phyloP scores from a whole-genome alignment of 148 eudicot genomes.

The Chenopodium quinoa region DNA sequence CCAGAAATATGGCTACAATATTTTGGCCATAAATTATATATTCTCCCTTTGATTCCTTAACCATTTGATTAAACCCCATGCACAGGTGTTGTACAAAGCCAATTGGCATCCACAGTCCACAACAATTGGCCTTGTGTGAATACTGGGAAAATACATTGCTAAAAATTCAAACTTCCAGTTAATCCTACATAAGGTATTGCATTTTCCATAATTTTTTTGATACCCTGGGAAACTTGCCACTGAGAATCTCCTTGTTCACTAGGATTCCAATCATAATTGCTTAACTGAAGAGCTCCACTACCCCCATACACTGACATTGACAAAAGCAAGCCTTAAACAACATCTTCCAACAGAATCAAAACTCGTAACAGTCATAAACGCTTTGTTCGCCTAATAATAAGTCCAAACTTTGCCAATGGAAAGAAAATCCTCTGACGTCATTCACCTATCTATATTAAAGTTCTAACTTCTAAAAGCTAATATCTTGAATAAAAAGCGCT shows the following conservation, averaged over 20 bases:
- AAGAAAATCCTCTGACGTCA: neutral
- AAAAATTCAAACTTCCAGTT: neutral
- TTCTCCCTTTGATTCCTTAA: neutral
- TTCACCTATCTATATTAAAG: neutral
- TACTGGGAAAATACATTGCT: neutral
- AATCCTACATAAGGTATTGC: neutral
- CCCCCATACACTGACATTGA: neutral
- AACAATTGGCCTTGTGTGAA: neutral
- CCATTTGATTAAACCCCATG: neutral
- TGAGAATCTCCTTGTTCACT: neutral
- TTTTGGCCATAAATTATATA: neutral
- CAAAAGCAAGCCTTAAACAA: neutral
- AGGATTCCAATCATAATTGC: neutral
- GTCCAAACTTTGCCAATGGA: neutral
- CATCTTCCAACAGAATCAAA: neutral
- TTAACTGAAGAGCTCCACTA: neutral
- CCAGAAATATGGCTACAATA: neutral
- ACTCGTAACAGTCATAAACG: neutral
- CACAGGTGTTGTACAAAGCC: neutral
- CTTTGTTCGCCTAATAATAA: neutral
- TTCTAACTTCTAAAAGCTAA: neutral
- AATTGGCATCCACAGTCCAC: neutral
- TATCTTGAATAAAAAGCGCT: neutral
- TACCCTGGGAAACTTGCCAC: neutral
- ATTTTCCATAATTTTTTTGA: neutral